Conservation (phyloP, 2,329 filamentous ascomycete genomes). For the Fusarium sp. region DNA sequence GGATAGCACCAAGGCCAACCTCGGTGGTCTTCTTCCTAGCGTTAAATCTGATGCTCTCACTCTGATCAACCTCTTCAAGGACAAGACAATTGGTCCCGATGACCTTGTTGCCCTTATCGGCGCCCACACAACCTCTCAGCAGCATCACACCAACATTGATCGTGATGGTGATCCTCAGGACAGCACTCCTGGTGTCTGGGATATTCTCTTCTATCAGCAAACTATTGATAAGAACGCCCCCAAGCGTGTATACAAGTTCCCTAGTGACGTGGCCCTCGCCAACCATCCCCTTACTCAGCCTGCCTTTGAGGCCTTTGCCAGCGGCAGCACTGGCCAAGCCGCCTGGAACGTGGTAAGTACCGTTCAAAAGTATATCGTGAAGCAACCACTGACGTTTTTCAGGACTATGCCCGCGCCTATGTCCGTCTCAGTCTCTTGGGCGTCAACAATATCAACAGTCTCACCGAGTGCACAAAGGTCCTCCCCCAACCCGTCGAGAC, state of each 20-base stretch:
- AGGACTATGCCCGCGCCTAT: conserved; percentile 63
- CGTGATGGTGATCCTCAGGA: conserved; percentile 59
- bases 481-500: conserved; percentile 49
- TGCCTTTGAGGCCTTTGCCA: conserved; percentile 52
- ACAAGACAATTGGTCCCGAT: conserved; percentile 62
- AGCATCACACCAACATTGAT: conserved; percentile 54
- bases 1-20: conserved; percentile 53
- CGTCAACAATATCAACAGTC: conserved; percentile 64
- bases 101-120: conserved; percentile 64
- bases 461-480: conserved; percentile 64
- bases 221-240: conserved; percentile 46
- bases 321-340: conserved; percentile 44
- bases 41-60: conserved; percentile 55
- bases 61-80: conserved; percentile 58
- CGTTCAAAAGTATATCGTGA: not conserved
- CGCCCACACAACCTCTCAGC: conserved; percentile 62
- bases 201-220: conserved; percentile 60
- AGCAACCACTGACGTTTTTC: not conserved
- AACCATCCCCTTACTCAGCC: conserved; percentile 48
- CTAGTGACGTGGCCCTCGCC: conserved; percentile 53
- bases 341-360: conserved; percentile 54
- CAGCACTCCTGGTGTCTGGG: conserved; percentile 62
- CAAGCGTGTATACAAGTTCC: conserved; percentile 53
- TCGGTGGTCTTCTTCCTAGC: conserved; percentile 55
- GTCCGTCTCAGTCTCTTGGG: conserved; percentile 64